These are phyloP conservation scores for Desmodesmus armatus DNA, from an alignment of 139 green algal species.

Conservation along the genomic window DNA sequence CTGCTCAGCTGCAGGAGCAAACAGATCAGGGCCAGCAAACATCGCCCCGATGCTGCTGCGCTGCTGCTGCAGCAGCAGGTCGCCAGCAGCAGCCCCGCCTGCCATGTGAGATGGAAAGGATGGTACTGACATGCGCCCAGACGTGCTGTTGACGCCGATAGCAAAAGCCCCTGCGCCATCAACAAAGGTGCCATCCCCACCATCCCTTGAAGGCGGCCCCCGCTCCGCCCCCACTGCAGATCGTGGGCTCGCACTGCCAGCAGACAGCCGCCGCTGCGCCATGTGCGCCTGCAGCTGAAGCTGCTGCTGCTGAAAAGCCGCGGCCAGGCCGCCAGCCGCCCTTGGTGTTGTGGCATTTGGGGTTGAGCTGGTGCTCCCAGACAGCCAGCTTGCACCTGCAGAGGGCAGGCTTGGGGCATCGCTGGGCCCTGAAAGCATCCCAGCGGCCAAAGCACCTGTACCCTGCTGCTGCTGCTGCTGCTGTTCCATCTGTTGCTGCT, in stretches of 20 bases:
- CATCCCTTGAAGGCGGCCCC: too few species aligned
- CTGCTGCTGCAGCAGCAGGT: background rate
- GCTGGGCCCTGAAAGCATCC: too few species aligned
- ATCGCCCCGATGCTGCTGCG: background rate
- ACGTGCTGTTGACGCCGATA: slow-evolving; percentile 7
- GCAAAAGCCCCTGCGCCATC: too few species aligned
- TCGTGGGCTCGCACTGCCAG: background rate
- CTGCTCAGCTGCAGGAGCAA: background rate
- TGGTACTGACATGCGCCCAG: background rate
- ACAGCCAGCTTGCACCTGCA: background rate
- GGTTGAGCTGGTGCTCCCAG: background rate
- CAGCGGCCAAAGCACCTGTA: background rate
- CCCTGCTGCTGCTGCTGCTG: slow-evolving; percentile 20
- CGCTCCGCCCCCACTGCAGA: too few species aligned
- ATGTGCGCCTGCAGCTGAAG: background rate
- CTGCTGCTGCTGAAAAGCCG: background rate
- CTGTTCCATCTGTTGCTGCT: background rate
- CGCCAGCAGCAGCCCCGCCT: background rate
- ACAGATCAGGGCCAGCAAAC: slow-evolving; percentile 31
- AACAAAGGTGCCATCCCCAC: too few species aligned
- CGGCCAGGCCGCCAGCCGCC: background rate
- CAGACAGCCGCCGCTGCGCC: background rate
- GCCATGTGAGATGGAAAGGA: too few species aligned
- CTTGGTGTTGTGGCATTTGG: background rate
- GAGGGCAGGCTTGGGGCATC: too few species aligned